Percentiles rank a stretch among this genome's conserved stretches.
phyloP scores from a whole-genome alignment of 2,329 filamentous ascomycete species.

The Falciphora oryzae region DNA sequence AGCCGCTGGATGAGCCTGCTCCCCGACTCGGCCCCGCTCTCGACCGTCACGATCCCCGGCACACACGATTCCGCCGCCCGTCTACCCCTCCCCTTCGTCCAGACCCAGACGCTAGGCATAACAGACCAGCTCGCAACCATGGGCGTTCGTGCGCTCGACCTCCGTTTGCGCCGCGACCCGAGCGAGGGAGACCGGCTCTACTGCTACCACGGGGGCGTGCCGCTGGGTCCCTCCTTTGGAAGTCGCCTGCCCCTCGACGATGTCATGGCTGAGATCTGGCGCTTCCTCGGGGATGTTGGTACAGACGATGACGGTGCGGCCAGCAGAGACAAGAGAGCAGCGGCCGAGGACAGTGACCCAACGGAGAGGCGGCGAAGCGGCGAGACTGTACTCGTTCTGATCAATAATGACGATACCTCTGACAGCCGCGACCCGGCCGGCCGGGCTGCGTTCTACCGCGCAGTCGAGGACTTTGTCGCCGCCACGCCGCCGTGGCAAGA shows the following conservation, averaged over 20 bases:
- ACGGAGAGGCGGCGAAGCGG: conserved; percentile 25
- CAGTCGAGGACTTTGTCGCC: conserved; percentile 50
- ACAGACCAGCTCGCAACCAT: conserved; percentile 56
- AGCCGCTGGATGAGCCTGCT: conserved; percentile 57
- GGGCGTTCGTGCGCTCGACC: conserved; percentile 67
- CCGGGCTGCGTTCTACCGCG: conserved; percentile 30
- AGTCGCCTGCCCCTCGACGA: conserved; percentile 55
- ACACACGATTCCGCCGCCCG: conserved; percentile 61
- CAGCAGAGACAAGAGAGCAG: too few relatives aligned
- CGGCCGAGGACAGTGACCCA: conserved; percentile 18
- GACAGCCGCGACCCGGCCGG: conserved; percentile 38
- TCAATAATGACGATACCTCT: conserved; percentile 62
- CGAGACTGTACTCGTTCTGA: conserved; percentile 60
- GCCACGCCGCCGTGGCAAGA: conserved; percentile 25
- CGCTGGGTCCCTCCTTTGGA: conserved; percentile 51
- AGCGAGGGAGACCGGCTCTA: conserved; percentile 42
- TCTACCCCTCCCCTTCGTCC: conserved; percentile 52
- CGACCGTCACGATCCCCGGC: conserved; percentile 62
- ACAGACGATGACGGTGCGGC: neutral
- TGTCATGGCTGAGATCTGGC: conserved; percentile 51
- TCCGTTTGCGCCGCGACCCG: conserved; percentile 36
- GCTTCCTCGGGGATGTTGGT: conserved; percentile 41
- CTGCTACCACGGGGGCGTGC: conserved; percentile 66
- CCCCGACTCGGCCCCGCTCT: conserved; percentile 50
- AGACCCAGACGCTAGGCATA: conserved; percentile 61